Evolutionary conservation across 2,329 filamentous ascomycete species (phyloP), one percentile per base, ranked within the genome.

Genomic region (Byssochlamys sp.): DNA sequence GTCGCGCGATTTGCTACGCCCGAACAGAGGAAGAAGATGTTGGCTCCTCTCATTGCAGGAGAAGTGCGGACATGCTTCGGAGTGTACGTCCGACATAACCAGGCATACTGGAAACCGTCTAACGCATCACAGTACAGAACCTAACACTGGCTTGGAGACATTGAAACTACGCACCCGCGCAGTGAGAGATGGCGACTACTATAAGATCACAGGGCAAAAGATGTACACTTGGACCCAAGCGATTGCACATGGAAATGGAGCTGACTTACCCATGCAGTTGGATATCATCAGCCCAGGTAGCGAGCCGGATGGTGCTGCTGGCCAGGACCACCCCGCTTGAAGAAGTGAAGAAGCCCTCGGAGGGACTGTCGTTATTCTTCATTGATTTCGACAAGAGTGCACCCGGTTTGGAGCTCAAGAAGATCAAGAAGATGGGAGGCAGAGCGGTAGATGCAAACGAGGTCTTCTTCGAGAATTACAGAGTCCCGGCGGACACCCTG

Each of bases 261-360:
- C 62, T 33, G 62, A 57, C 12, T 27, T n/a, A 27, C 25, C 53
- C 11, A 28, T 10, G 53, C 53, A 69, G 70, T 56, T 95, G 90
- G 90, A 95, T 94, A 56, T 89, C 89, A 0, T 91, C 84, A 55
- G 90, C 90, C 0, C 89, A 95, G 69, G 87, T 92, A 0, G 89
- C 90, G 0, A 80, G 81, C 3, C 89, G 90, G 66, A 95, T 95
- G 89, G 85, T 95, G 3, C 78, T 95, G 0, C 80, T 95, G 0
- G 89, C 89, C 0, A 82, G 90, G 1, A 95, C 89, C 0, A 89
- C 84, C 0, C 81, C 87, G 0, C 63, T 86, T 0, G 85, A 89
- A 54, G 78, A 89, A 59, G 83, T 85, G 0, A 76, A 77, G 59
- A 90, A 86, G 67, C 82, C 86, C 0, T 88, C 83, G n/a, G 84